Percentiles rank a stretch among this genome's conserved stretches.
Conservation (phyloP, 441 rosid species). For the Arabidopsis hybrid region DNA sequence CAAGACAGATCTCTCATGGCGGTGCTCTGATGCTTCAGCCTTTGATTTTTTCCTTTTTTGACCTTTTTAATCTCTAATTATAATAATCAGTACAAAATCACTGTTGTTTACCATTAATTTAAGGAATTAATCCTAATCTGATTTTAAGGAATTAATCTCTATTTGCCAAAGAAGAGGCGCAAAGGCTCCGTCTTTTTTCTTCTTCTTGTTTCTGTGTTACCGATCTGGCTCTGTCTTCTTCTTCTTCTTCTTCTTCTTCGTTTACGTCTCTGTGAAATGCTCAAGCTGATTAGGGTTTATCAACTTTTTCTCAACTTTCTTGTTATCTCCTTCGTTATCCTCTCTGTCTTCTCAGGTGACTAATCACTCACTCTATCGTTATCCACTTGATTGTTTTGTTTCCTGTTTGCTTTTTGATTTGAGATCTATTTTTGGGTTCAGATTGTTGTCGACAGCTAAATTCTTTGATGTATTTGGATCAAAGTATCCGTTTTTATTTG, state of each 20-base stretch:
- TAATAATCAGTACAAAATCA: slow-evolving; percentile 6
- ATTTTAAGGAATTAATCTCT: slow-evolving; percentile 19
- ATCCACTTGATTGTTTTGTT: slow-evolving; percentile 25
- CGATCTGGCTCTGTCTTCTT: slow-evolving; percentile 32
- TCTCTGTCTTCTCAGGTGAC: slow-evolving; percentile 44
- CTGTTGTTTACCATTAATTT: slow-evolving; percentile 24
- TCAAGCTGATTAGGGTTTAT: slow-evolving; percentile 51
- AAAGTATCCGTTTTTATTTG: not conserved
- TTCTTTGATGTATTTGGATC: not conserved
- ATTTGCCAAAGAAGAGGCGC: slow-evolving; percentile 40
- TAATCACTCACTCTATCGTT: slow-evolving; percentile 24
- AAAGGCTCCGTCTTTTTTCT: slow-evolving; percentile 28
- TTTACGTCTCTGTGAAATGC: slow-evolving; percentile 45
- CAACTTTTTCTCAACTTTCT: slow-evolving; percentile 46
- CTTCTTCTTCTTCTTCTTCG: slow-evolving; percentile 17
- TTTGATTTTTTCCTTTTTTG: slow-evolving; percentile 28
- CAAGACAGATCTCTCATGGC: slow-evolving; percentile 43
- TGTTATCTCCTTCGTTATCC: slow-evolving; percentile 34
- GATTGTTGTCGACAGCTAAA: slow-evolving; percentile 24
- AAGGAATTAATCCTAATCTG: slow-evolving; percentile 12
- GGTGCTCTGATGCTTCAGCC: slow-evolving; percentile 45
- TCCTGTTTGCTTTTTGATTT: slow-evolving; percentile 6
- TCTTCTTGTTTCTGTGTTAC: not conserved
- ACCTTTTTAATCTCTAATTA: not conserved
- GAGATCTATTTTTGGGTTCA: slow-evolving; percentile 38